A percentile compares a stretch with the other conserved stretches of the same genome.
These are phyloP conservation scores for Yamadazyma atmosphaerica DNA, from an alignment of 1,139 yeast genomes.

Conservation along the genomic window DNA sequence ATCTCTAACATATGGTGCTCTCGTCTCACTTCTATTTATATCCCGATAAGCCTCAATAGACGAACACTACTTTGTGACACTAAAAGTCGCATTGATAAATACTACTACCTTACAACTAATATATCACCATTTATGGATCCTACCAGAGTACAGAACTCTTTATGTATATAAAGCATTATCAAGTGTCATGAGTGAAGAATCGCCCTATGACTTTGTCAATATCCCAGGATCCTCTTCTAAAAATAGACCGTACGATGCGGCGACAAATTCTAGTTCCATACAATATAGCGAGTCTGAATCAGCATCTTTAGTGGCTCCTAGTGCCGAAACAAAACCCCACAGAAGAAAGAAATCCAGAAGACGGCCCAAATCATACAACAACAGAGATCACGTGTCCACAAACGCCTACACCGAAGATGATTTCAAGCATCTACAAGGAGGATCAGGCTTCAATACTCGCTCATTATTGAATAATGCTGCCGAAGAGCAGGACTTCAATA, in stretches of 20 bases:
- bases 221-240: slow-evolving; percentile 1
- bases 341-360: slow-evolving; percentile 3
- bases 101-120: too few relatives aligned
- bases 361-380: slow-evolving; percentile 5
- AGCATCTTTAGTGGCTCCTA: neutral
- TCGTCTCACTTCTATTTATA: neutral
- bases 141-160: too few relatives aligned
- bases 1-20: too few relatives aligned
- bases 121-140: too few relatives aligned
- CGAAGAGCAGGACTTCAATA: slow-evolving; percentile 31
- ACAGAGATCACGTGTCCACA: neutral
- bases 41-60: neutral
- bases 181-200: neutral
- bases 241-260: neutral
- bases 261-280: neutral
- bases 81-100: neutral
- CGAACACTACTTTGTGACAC: too few relatives aligned
- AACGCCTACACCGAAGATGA: slow-evolving; percentile 1
- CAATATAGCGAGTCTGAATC: neutral
- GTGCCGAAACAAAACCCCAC: neutral
- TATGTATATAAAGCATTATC: too few relatives aligned
- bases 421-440: neutral
- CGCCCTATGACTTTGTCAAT: neutral
- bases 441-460: neutral
- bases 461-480: slow-evolving; percentile 25